These are phyloP conservation scores for Diaporthe destruens DNA, from an alignment of 2,329 filamentous ascomycete species.

Conservation along the genomic window DNA sequence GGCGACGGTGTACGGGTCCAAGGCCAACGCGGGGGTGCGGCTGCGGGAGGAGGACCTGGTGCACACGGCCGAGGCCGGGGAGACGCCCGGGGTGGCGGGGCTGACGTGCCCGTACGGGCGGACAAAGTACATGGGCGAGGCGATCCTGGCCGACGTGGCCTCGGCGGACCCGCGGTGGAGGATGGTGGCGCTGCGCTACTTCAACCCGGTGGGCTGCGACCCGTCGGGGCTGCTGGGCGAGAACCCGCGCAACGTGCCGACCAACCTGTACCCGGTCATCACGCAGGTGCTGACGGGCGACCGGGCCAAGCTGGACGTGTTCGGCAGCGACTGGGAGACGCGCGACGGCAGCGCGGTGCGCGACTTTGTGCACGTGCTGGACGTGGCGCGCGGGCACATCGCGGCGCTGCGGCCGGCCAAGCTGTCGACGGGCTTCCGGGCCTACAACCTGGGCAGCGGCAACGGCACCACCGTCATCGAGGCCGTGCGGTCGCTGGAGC, in stretches of 20 bases:
- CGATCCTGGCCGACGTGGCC: slow-evolving; percentile 73
- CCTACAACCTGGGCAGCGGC: slow-evolving; percentile 62
- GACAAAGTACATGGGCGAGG: slow-evolving; percentile 77
- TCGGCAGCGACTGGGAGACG: slow-evolving; percentile 75
- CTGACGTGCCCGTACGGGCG: slow-evolving; percentile 76
- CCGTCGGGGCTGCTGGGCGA: slow-evolving; percentile 73
- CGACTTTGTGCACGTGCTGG: slow-evolving; percentile 77
- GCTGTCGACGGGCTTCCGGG: slow-evolving; percentile 53
- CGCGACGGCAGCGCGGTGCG: slow-evolving; percentile 74
- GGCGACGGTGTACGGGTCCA: slow-evolving; percentile 74
- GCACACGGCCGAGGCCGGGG: too few relatives aligned
- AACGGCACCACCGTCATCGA: slow-evolving; percentile 59
- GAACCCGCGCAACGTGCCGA: slow-evolving; percentile 71
- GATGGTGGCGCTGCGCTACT: slow-evolving; percentile 74
- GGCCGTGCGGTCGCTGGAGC: slow-evolving; percentile 56
- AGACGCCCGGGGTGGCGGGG: slow-evolving; percentile 60
- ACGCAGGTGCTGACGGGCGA: slow-evolving; percentile 70
- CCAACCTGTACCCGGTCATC: slow-evolving; percentile 75
- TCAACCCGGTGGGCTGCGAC: slow-evolving; percentile 77
- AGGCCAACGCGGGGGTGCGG: slow-evolving; percentile 63
- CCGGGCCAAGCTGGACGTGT: slow-evolving; percentile 68
- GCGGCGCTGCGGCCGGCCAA: slow-evolving; percentile 62
- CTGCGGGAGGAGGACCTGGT: slow-evolving; percentile 69
- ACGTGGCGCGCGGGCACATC: slow-evolving; percentile 74
- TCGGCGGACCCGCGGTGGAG: slow-evolving; percentile 71